phyloP scores from a whole-genome alignment of 139 green algal genomes.

The Pseudopediastrum boryanum region DNA sequence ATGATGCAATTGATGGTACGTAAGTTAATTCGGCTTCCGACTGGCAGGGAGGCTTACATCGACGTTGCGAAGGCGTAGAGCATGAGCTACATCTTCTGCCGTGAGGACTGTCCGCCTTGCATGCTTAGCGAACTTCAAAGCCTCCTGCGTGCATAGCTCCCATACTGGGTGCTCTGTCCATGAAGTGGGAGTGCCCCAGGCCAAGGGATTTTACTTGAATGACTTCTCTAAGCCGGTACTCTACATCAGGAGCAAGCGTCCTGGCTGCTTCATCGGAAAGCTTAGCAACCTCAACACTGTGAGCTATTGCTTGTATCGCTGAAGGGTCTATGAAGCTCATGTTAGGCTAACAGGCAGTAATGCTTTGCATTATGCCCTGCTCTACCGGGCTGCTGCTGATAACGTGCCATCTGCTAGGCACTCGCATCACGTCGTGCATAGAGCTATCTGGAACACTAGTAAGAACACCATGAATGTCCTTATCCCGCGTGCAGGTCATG shows the following conservation, averaged over 20 bases:
- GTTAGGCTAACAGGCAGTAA: too few species aligned
- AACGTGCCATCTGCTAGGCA: too few species aligned
- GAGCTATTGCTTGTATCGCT: slow-evolving; percentile 67
- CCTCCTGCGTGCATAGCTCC: slow-evolving; percentile 68
- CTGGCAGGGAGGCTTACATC: slow-evolving; percentile 49
- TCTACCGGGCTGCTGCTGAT: too few species aligned
- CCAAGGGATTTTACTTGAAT: slow-evolving; percentile 70
- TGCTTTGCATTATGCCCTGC: too few species aligned
- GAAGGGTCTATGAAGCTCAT: slow-evolving; percentile 57
- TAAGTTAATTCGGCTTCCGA: too few species aligned
- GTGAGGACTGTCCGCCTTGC: slow-evolving; percentile 76
- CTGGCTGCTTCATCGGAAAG: slow-evolving; percentile 66
- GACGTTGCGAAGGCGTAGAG: slow-evolving; percentile 75
- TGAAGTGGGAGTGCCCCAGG: background rate
- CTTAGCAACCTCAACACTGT: slow-evolving; percentile 67
- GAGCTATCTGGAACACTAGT: too few species aligned
- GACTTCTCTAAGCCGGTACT: slow-evolving; percentile 89
- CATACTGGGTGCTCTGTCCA: background rate
- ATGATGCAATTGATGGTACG: too few species aligned
- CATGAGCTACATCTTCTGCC: slow-evolving; percentile 82
- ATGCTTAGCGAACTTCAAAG: slow-evolving; percentile 86
- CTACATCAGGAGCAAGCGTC: slow-evolving; percentile 82
- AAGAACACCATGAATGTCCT: too few species aligned
- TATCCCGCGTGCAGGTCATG: too few species aligned
- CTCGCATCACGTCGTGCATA: too few species aligned